A percentile compares a stretch with the other conserved stretches of the same genome.
phyloP scores from a whole-genome alignment of 2,329 filamentous ascomycete genomes.

The Erysiphe pulchra region DNA sequence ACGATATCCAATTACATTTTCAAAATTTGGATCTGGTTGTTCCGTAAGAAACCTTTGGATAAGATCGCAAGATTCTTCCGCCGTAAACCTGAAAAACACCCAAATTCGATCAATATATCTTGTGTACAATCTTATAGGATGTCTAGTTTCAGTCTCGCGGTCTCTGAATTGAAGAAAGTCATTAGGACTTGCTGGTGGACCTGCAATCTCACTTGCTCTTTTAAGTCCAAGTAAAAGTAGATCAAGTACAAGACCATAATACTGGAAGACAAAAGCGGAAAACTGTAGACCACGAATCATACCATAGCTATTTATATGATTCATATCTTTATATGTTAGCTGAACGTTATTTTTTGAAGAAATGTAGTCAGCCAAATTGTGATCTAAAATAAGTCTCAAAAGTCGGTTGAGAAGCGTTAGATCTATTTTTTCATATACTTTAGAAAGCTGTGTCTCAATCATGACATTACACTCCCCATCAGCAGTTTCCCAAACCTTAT shows the following conservation, averaged over 20 bases:
- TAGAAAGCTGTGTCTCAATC: conserved; percentile 95
- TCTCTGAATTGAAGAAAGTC: conserved; percentile 96
- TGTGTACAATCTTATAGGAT: conserved; percentile 93
- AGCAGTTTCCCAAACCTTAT: conserved; percentile 79
- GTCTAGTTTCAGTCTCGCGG: conserved; percentile 68
- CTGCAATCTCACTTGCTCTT: conserved; percentile 92
- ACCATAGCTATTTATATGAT: conserved; percentile 94
- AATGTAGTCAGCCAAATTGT: conserved; percentile 97
- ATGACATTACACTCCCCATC: conserved; percentile 96
- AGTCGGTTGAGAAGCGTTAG: conserved; percentile 83
- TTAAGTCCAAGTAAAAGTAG: conserved; percentile 76
- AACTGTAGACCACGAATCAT: conserved; percentile 97
- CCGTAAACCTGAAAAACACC: conserved; percentile 86
- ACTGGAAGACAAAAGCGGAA: conserved; percentile 96
- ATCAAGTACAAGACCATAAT: conserved; percentile 89
- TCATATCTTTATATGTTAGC: conserved; percentile 99
- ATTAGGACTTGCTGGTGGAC: conserved; percentile 77
- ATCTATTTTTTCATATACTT: conserved; percentile 98
- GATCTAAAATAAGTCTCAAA: conserved; percentile 90
- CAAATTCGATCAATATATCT: conserved; percentile 96
- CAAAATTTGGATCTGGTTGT: conserved; percentile 94
- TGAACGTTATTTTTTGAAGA: conserved; percentile 99
- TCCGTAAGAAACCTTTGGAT: conserved; percentile 97
- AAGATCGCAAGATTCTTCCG: conserved; percentile 81
- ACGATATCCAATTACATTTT: conserved; percentile 96